Percentiles rank a stretch among this genome's conserved stretches.
These are phyloP conservation scores for Eucalyptus caleyi DNA, from an alignment of 345 rosid species.

Conservation along the genomic window DNA sequence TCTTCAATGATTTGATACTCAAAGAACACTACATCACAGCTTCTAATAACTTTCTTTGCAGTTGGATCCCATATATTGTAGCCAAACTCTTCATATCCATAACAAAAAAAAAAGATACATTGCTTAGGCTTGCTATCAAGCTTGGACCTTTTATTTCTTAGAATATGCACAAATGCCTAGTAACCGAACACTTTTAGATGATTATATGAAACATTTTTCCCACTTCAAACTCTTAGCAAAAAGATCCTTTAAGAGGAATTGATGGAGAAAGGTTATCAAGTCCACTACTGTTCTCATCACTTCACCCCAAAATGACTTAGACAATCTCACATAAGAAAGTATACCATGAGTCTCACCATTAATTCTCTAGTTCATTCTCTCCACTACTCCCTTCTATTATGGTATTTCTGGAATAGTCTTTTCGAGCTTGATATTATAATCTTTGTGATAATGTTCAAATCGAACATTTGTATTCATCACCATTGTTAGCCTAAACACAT, in stretches of 20 bases:
- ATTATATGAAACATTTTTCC: not conserved
- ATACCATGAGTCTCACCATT: too few species aligned
- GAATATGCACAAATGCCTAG: not conserved
- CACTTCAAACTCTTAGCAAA: not conserved
- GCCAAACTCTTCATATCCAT: too few species aligned
- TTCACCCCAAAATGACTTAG: not conserved
- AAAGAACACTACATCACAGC: not conserved
- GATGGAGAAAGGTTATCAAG: not conserved
- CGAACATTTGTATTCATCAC: not conserved
- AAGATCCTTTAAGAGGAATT: not conserved
- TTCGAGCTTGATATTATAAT: not conserved
- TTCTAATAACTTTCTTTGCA: too few species aligned
- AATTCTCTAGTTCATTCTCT: not conserved
- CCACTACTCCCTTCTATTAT: not conserved
- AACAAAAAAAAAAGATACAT: not conserved
- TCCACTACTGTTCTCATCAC: too few species aligned
- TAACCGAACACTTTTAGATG: not conserved
- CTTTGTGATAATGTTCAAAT: rapidly evolving
- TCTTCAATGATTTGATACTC: too few species aligned
- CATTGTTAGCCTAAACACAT: not conserved
- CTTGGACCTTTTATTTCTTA: not conserved
- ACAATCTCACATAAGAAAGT: not conserved
- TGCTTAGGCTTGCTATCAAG: not conserved
- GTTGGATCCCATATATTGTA: not conserved
- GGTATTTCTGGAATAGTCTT: not conserved